Base-by-base conservation (phyloP, 2,329 filamentous ascomycete species). In the Fusarium incarnatum region DNA sequence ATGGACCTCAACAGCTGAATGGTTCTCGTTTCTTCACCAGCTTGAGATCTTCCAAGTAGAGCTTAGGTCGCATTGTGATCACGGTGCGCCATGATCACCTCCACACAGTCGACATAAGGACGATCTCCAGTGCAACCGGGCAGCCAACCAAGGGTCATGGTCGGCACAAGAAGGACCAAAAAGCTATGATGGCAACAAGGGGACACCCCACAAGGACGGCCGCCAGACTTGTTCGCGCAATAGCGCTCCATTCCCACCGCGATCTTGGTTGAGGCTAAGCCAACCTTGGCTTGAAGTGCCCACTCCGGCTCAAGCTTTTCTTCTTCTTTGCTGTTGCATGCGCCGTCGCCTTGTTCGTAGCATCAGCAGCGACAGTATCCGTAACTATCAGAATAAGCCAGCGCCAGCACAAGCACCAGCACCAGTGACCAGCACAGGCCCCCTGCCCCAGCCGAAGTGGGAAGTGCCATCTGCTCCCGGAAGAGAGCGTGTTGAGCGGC, bases 191-290 rank as follows among this genome's bases (percentile, higher is more conserved):
- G 48, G 52, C 47, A 49, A 65, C 61, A 62, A 70, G 48, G 61
- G 58, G 66, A 70, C 70, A 60, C 64, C 68, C 71, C 67, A 63
- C 60, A 67, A 30, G 63, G 67, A 72, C 71, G 74, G 72, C 64
- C 72, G 62, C 74, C 74, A 76, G 73, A 75, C 74, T 74, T 68
- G 69, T 75, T 75, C 70, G 67, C 60, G 74, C 69, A 66, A 75
- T 72, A 66, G 73, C 47, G 63, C 71, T 73, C 64, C 74, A 76
- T 75, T 76, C 71, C 69, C 74, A 75, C 62, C 66, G 61, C 64
- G 73, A 74, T 73, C 64, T 64, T 59, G 64, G 57, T 61, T 52
- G 47, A 63, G 58, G 69, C 73, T 76, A 76, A 68, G 60, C 73
- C 65, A 49, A 55, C 67, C 60, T 60, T 68, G 68, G 68, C 64